phyloP scores from a whole-genome alignment of 2,329 filamentous ascomycete genomes.

The Blumeriella jaapii region DNA sequence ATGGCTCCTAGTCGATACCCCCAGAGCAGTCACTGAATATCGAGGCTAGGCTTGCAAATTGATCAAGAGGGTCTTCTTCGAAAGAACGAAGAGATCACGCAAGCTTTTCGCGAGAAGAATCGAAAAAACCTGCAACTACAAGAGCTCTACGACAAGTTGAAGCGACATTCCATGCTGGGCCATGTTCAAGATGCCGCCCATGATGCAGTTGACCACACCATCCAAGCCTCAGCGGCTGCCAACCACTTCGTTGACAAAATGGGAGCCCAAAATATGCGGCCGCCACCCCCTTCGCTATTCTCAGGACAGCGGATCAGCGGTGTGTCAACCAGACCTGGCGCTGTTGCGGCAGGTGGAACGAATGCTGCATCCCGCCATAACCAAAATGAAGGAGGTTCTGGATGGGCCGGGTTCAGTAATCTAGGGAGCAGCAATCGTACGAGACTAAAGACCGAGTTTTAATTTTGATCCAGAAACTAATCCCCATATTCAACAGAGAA shows the following conservation, averaged over 20 bases:
- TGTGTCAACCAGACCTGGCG: conserved; percentile 6
- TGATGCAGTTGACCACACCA: conserved; percentile 34
- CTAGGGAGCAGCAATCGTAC: conserved; percentile 17
- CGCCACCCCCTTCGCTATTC: conserved; percentile 15
- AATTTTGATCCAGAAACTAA: neutral
- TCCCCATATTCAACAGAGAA: conserved; percentile 11
- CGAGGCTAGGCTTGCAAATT: conserved; percentile 38
- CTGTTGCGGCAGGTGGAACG: conserved; percentile 4
- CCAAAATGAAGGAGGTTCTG: conserved; percentile 5
- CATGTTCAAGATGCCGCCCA: conserved; percentile 44
- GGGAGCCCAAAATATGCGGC: conserved; percentile 13
- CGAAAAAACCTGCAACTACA: conserved; percentile 59
- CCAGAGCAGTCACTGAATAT: conserved; percentile 6
- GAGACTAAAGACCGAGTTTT: neutral
- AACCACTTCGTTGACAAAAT: conserved; percentile 20
- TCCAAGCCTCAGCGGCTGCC: conserved; percentile 25
- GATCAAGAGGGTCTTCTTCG: conserved; percentile 53
- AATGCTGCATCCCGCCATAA: conserved; percentile 4
- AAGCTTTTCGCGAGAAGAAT: conserved; percentile 58
- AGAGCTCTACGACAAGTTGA: conserved; percentile 49
- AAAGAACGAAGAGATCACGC: conserved; percentile 61
- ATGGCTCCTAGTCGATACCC: conserved; percentile 16
- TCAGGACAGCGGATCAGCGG: conserved; percentile 7
- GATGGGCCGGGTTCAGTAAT: conserved; percentile 18
- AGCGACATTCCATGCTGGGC: conserved; percentile 41